Conservation (phyloP, 768 basidiomycete genomes). For the Podaxis rugospora region DNA sequence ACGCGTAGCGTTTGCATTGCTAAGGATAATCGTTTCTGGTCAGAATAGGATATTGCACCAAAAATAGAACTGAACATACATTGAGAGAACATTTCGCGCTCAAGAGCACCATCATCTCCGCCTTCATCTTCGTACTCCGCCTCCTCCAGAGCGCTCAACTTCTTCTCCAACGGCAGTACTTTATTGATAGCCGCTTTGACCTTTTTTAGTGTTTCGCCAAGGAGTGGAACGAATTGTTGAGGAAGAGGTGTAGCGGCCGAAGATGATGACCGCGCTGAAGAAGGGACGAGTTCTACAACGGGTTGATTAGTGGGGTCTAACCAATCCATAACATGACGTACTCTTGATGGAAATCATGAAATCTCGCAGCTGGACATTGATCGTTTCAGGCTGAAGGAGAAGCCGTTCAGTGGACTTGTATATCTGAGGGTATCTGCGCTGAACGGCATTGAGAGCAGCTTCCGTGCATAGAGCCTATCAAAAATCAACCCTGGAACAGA, state of each 20-base stretch:
- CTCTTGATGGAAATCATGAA: constrained; percentile 98
- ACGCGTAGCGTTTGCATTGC: constrained; percentile 91
- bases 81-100: constrained; percentile 85
- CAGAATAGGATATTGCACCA: background rate
- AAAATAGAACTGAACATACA: constrained; percentile 40
- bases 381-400: constrained; percentile 79
- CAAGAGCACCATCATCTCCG: constrained; percentile 77
- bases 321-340: constrained; percentile 33
- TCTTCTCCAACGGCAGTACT: constrained; percentile 78
- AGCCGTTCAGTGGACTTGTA: constrained; percentile 89
- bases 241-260: constrained; percentile 86
- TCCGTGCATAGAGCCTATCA: constrained; percentile 90
- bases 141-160: constrained; percentile 84
- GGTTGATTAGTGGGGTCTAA: background rate
- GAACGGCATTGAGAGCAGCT: constrained; percentile 93
- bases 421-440: constrained; percentile 94
- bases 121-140: constrained; percentile 85
- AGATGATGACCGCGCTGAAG: constrained; percentile 87
- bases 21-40: constrained; percentile 23
- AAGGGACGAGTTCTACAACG: constrained; percentile 83
- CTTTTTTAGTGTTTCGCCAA: constrained; percentile 61
- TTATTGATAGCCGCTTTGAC: constrained; percentile 70
- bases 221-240: constrained; percentile 74
- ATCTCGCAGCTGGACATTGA: constrained; percentile 79
- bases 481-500: constrained; percentile 11